Percentiles rank a stretch among this genome's conserved stretches.
Evolutionary conservation across 345 rosid species (phyloP).

Genomic region (Crucihimalaya himalaica): DNA sequence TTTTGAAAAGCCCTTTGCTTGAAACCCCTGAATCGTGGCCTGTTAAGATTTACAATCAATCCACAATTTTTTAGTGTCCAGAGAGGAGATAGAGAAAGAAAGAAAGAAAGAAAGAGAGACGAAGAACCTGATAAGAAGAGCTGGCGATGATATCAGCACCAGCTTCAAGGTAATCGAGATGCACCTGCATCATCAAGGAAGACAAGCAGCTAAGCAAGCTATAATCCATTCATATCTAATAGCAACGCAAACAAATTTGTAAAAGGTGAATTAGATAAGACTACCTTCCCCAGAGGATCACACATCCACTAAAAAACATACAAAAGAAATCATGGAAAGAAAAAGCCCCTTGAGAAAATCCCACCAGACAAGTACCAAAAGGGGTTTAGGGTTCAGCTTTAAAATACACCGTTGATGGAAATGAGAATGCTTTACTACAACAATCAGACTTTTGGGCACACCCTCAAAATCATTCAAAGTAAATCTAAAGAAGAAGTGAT

Average conservation of each 20-base stretch:
- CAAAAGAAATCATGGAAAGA: neutral
- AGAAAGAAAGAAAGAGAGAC: neutral
- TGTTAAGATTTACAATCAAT: constrained; percentile 32
- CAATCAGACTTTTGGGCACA: too few relatives aligned
- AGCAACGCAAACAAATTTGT: neutral
- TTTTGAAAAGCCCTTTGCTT: constrained; percentile 64
- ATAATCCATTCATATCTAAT: neutral
- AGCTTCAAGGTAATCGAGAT: constrained; percentile 83
- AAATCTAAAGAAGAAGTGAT: too few relatives aligned
- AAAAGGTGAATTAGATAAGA: neutral
- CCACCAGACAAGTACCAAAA: neutral
- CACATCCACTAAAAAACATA: neutral
- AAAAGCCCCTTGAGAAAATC: neutral
- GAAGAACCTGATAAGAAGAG: constrained; percentile 69
- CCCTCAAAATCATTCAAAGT: too few relatives aligned
- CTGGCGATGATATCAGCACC: constrained; percentile 81
- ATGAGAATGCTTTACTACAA: too few relatives aligned
- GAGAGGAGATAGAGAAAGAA: neutral
- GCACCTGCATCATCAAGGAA: constrained; percentile 54
- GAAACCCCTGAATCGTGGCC: constrained; percentile 85
- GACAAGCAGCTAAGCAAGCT: constrained; percentile 22
- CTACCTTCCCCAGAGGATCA: neutral
- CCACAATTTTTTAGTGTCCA: neutral
- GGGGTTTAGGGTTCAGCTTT: constrained; percentile 5
- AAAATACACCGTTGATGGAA: too few relatives aligned